Conservation (phyloP, 352 stramenopile species). For the Globisporangium carolinianum region DNA sequence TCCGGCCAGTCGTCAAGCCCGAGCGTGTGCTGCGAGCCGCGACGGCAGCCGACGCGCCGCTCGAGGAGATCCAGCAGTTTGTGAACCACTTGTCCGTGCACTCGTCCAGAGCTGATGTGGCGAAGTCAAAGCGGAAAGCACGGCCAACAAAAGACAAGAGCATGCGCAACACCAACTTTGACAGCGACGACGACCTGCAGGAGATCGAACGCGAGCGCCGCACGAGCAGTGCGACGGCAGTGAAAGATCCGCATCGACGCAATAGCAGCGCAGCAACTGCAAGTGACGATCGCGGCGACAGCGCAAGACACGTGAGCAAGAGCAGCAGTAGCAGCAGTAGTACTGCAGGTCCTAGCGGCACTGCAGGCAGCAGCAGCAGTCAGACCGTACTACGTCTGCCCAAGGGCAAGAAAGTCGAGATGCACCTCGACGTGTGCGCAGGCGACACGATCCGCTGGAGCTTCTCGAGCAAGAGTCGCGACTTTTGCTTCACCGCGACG, state of each 20-base stretch:
- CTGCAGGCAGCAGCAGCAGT: not conserved
- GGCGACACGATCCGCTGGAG: slow-evolving; percentile 61
- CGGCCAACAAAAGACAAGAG: slow-evolving; percentile 19
- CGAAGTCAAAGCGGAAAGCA: not conserved
- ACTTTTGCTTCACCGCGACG: slow-evolving; percentile 56
- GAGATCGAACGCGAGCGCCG: slow-evolving; percentile 7
- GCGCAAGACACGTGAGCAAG: not conserved
- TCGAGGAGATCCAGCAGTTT: slow-evolving; percentile 52
- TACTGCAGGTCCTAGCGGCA: not conserved
- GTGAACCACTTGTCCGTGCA: slow-evolving; percentile 40
- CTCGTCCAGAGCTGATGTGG: slow-evolving; percentile 15
- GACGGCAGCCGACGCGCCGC: slow-evolving; percentile 17
- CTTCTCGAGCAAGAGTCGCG: slow-evolving; percentile 47
- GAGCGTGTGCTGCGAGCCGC: slow-evolving; percentile 42
- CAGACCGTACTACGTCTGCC: slow-evolving; percentile 28
- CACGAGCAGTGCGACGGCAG: slow-evolving; percentile 2
- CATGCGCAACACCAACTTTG: slow-evolving; percentile 30
- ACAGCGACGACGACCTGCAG: slow-evolving; percentile 17
- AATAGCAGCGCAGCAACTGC: not conserved
- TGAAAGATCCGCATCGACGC: slow-evolving; percentile 2
- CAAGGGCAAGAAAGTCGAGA: slow-evolving; percentile 66
- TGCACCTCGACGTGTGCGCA: slow-evolving; percentile 70
- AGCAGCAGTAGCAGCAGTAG: not conserved
- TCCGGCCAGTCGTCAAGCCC: slow-evolving; percentile 45
- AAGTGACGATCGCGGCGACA: not conserved